These are phyloP conservation scores for Pestalotiopsis sp. DNA, from an alignment of 2,329 filamentous ascomycete species.

Conservation along the genomic window DNA sequence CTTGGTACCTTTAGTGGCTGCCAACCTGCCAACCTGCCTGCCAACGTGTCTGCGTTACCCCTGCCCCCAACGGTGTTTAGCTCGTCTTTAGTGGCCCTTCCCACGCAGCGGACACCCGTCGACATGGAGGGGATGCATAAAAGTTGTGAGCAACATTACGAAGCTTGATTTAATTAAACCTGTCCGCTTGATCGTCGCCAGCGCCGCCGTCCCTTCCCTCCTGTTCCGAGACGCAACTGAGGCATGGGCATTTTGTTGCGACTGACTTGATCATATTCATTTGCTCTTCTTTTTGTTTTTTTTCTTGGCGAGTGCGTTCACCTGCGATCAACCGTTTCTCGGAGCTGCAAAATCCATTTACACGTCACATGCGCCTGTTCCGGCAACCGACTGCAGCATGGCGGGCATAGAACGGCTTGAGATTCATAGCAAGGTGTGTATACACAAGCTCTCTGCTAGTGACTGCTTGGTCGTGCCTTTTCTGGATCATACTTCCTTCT, in stretches of 20 bases:
- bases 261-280: background rate
- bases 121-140: background rate
- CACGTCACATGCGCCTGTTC: background rate
- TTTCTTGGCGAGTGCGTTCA: background rate
- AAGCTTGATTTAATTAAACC: background rate
- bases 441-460: constrained; percentile 1
- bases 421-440: constrained; percentile 90
- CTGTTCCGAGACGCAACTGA: background rate
- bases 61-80: background rate
- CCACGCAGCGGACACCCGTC: constrained; percentile 11
- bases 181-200: background rate
- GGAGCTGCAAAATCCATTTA: background rate
- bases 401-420: constrained; percentile 95
- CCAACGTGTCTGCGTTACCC: background rate
- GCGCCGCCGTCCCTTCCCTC: background rate
- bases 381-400: constrained; percentile 53
- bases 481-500: background rate
- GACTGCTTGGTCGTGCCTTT: background rate
- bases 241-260: background rate
- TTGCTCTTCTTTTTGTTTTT: background rate
- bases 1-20: background rate
- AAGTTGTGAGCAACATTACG: constrained; percentile 2
- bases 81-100: too few species aligned
- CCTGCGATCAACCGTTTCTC: background rate
- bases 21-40: too few species aligned